These are phyloP conservation scores for Sarocladium kiliense DNA, from an alignment of 2,329 filamentous ascomycete genomes.

Conservation along the genomic window DNA sequence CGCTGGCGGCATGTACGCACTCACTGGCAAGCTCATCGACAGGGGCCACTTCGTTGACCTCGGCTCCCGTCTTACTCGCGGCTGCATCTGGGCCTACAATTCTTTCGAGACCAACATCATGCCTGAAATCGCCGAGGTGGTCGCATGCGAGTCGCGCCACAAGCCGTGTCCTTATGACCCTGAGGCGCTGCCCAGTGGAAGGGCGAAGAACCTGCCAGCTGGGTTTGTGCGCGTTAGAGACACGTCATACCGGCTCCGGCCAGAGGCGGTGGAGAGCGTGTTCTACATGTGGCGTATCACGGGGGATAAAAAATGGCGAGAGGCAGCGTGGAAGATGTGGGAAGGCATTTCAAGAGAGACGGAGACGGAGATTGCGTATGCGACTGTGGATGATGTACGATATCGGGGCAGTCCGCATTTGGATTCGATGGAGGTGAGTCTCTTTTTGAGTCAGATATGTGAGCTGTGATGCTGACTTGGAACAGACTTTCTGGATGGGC, in stretches of 20 bases:
- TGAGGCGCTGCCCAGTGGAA: constrained; percentile 13
- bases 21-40: constrained; percentile 58
- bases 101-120: constrained; percentile 46
- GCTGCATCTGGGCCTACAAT: constrained; percentile 51
- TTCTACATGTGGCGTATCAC: constrained; percentile 48
- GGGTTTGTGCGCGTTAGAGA: constrained; percentile 54
- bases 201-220: constrained; percentile 28
- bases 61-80: constrained; percentile 43
- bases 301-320: constrained; percentile 36
- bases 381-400: constrained; percentile 33
- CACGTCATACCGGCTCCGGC: constrained; percentile 37
- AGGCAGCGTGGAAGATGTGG: constrained; percentile 45
- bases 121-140: constrained; percentile 42
- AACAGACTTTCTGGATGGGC: constrained; percentile 62
- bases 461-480: background rate
- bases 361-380: constrained; percentile 38
- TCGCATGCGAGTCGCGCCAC: constrained; percentile 28
- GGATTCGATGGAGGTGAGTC: constrained; percentile 59
- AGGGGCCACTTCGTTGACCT: constrained; percentile 39
- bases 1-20: constrained; percentile 63
- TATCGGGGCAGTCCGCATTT: constrained; percentile 25
- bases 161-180: constrained; percentile 31
- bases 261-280: constrained; percentile 48
- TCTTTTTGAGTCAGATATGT: background rate
- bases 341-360: constrained; percentile 35